Evolutionary conservation across 2,329 filamentous ascomycete genomes (phyloP), one percentile per base, ranked within the genome.

Genomic region (Clonostachys byssicola): DNA sequence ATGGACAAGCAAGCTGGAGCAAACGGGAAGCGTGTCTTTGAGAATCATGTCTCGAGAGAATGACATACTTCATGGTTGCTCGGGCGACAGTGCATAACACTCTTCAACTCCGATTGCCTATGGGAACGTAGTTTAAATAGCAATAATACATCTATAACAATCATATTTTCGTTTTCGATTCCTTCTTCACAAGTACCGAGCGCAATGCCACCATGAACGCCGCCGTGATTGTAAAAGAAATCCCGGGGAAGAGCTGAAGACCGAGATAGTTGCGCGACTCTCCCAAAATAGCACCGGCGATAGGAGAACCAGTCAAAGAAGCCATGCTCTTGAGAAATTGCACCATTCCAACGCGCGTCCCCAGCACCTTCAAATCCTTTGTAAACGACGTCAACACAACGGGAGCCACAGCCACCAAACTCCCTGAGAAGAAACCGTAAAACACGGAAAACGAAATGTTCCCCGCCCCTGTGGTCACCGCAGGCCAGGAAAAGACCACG

Each of bases 401-500:
- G 3, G 69, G 64, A 1, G 69, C 65, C 20, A 77, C 58, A 5
- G 66, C 65, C 42, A 76, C 66, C 12, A 75, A 60, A 4, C 63
- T 67, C 6, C 71, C 72, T 2, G 71, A 68, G 46, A 72, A 69
- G 51, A 77, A 71, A 5, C 74, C 74, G 49, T 73, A 76, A 43
- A 74, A 50, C 3, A 70, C 56, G 23, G 67, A 64, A 47, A 77
- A 73, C 1, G 60, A 62, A 35, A 74, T 64, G 47, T 70, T 64
- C 4, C 67, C 67, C 1, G 61, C 58, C 0, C 58, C 54, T 1
- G 60, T 62, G 14, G 53, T 54, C 1, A 71, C 65, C n/a, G 63
- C 61, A 9, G 68, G 64, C 69, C 71, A 75, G 43, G 58, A 59
- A 46, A 73, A 70, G 14, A 69, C 52, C 3, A 64, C 47, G 9